A percentile compares a stretch with the other conserved stretches of the same genome.
Evolutionary conservation across 768 basidiomycete species (phyloP).

Genomic region (Tephrocybe sp.): DNA sequence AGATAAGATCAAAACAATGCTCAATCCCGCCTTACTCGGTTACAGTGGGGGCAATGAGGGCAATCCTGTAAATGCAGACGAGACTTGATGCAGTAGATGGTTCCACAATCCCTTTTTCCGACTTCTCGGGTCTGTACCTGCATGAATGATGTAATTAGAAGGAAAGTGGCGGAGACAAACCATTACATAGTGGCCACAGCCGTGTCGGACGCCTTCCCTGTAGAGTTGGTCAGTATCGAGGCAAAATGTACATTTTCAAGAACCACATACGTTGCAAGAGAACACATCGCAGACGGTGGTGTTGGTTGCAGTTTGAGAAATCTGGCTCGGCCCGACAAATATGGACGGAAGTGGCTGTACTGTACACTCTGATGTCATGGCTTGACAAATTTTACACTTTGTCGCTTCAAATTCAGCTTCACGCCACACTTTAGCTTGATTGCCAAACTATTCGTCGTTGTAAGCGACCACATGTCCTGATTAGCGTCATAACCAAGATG

Average conservation of each 20-base stretch:
- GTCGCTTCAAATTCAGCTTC: not conserved
- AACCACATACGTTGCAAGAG: constrained; percentile 49
- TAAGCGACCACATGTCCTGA: no score
- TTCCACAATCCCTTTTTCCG: constrained; percentile 56
- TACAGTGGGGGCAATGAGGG: constrained; percentile 42
- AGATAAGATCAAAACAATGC: constrained; percentile 8
- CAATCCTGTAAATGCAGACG: constrained; percentile 32
- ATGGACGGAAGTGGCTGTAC: constrained; percentile 6
- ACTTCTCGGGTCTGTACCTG: constrained; percentile 46
- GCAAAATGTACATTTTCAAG: constrained; percentile 13
- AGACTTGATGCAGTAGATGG: constrained; percentile 40
- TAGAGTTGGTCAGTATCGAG: constrained; percentile 23
- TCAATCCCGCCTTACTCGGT: constrained; percentile 32
- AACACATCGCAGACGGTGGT: constrained; percentile 43
- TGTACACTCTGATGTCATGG: constrained; percentile 2
- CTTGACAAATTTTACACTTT: no score
- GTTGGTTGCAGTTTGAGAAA: constrained; percentile 8
- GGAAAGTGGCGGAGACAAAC: constrained; percentile 37
- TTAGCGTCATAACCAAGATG: no score
- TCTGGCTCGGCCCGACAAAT: constrained; percentile 1
- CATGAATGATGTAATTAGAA: constrained; percentile 13
- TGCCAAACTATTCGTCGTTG: no score
- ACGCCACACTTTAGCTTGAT: not conserved
- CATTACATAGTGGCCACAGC: constrained; percentile 79
- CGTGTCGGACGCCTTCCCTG: constrained; percentile 75